phyloP scores from a whole-genome alignment of 208 protist genomes.

The Tritrichomonas foetus region DNA sequence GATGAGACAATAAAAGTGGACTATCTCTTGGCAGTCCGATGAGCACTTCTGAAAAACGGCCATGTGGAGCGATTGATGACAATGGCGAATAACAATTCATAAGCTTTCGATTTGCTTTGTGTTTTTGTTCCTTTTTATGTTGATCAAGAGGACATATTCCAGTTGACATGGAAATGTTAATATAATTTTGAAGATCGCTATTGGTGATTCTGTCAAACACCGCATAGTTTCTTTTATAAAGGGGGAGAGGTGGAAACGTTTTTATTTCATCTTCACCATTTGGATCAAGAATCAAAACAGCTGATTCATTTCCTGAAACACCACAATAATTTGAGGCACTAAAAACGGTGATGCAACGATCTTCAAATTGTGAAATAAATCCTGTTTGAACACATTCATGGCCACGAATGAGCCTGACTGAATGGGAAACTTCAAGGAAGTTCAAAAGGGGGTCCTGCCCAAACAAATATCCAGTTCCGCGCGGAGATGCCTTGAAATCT shows the following conservation, averaged over 20 bases:
- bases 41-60: too few relatives aligned
- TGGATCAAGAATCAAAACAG: neutral
- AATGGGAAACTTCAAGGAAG: neutral
- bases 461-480: neutral
- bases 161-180: neutral
- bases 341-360: neutral
- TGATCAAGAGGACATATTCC: neutral
- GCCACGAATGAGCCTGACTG: neutral
- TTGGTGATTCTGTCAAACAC: neutral
- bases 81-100: too few relatives aligned
- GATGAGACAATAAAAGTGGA: too few relatives aligned
- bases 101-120: too few relatives aligned
- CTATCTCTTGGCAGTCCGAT: too few relatives aligned
- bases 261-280: neutral
- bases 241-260: neutral
- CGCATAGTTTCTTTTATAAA: neutral
- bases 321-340: too few relatives aligned
- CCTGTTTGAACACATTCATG: neutral
- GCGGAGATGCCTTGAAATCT: neutral
- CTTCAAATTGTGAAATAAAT: neutral
- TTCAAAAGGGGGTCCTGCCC: too few relatives aligned
- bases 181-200: neutral
- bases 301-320: neutral
- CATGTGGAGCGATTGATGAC: too few relatives aligned
- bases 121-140: neutral